Percentiles rank a stretch among this genome's conserved stretches.
These are phyloP conservation scores for Fagopyrum tataricum DNA, from an alignment of 148 eudicot genomes.

Conservation along the genomic window DNA sequence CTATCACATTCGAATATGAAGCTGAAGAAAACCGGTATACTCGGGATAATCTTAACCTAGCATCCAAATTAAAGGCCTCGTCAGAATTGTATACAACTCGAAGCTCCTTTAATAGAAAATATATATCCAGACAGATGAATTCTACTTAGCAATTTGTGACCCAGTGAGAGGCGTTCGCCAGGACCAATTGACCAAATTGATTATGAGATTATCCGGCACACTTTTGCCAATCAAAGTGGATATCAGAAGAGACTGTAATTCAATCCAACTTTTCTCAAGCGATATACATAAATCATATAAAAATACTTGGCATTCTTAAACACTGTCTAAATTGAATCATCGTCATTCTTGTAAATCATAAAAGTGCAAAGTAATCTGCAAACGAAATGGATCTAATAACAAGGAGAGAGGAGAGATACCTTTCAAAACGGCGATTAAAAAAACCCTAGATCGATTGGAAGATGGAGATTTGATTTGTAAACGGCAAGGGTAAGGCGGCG, in stretches of 20 bases:
- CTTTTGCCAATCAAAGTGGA: background rate
- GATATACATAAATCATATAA: background rate
- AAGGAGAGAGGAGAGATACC: background rate
- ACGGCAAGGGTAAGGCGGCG: background rate
- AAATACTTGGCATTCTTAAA: background rate
- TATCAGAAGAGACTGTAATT: background rate
- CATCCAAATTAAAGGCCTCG: background rate
- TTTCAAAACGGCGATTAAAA: conserved; percentile 1
- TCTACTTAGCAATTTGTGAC: background rate
- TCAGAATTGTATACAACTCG: background rate
- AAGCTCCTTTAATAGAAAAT: background rate
- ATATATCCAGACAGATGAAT: background rate
- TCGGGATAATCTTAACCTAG: background rate
- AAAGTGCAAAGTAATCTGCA: background rate
- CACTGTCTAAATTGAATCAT: background rate
- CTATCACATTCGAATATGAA: background rate
- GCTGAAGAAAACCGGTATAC: background rate
- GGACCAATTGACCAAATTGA: background rate
- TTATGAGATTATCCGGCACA: background rate
- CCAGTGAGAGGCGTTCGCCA: background rate
- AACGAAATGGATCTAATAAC: background rate
- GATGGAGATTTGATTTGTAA: background rate
- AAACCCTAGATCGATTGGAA: conserved; percentile 4
- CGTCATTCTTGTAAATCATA: background rate
- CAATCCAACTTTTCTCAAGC: background rate